Evolutionary conservation across 2,329 filamentous ascomycete species (phyloP).

Genomic region (Aureobasidium leucospermi): DNA sequence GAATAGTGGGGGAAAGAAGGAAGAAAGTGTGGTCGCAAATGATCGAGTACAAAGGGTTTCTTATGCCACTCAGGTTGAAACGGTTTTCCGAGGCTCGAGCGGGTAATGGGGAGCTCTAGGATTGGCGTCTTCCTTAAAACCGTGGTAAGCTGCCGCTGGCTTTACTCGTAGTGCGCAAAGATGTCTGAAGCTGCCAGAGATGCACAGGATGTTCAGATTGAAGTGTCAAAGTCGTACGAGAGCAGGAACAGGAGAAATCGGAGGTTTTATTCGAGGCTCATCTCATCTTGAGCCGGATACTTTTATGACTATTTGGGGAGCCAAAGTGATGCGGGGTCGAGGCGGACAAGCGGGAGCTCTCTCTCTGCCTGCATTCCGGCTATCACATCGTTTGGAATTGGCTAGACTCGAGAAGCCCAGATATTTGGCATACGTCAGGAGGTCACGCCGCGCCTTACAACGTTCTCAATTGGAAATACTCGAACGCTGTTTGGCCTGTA

Average conservation of each 20-base stretch:
- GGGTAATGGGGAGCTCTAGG: conserved; percentile 1
- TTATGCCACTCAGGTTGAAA: not conserved
- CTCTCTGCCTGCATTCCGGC: not conserved
- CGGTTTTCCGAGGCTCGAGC: conserved; percentile 4
- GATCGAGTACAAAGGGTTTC: not conserved
- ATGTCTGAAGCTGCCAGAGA: conserved; percentile 6
- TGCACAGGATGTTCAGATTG: not conserved
- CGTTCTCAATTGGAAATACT: not conserved
- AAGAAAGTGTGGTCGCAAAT: not conserved
- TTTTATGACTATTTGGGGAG: not conserved
- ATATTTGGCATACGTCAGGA: conserved; percentile 6
- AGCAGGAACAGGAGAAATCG: not conserved
- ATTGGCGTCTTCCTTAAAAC: not conserved
- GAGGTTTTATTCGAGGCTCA: conserved; percentile 3
- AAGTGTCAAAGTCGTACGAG: conserved; percentile 2
- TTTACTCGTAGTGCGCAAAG: not conserved
- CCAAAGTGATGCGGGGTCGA: not conserved
- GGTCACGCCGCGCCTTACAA: not conserved
- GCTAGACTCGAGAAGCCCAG: not conserved
- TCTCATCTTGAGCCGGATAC: not conserved
- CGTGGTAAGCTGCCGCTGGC: not conserved
- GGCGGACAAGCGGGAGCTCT: conserved; percentile 1
- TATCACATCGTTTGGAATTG: conserved; percentile 4
- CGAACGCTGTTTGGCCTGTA: not conserved
- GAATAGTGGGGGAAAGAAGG: not conserved